Base-by-base conservation (phyloP, 2,329 filamentous ascomycete species). In the Fusarium sp. region DNA sequence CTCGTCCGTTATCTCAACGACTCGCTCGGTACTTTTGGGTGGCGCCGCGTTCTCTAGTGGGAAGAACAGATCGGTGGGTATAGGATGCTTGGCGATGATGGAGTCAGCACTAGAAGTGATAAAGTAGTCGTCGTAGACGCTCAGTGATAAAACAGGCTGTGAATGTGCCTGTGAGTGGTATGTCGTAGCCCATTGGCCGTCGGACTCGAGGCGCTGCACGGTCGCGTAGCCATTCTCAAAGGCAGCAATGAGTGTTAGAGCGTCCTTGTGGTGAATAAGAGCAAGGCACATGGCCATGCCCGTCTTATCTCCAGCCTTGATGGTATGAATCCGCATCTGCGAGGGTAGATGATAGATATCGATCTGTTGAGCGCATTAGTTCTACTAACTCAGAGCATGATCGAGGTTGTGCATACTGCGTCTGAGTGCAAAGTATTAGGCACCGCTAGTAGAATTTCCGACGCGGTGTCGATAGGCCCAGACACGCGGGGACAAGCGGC, bases 251-350 rank as follows among this genome's bases (percentile, higher is more conserved):
- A 97, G 79, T 6, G 87, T 84, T 1, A 94, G 76, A 15, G 74
- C 72, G 13, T 73, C 75, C 32, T 77, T 65, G 5, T 79, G 75
- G 57, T 83, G 77, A 54, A 90, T 81, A 4, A 94, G 74, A 9
- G 82, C 78, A 15, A 97, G 76, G 6, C 91, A 87, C 95, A 98
- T 98, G 35, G 92, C 87, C 93, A 98, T 98, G 51, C 91, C 92
- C 70, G 83, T 81, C 66, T 83, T 82, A 39, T 76, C 76, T 21
- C 76, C 74, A 29, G 81, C 71, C 39, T 79, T 79, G 58, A 87
- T 75, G 0, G 82, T 83, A 65, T 89, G 86, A 15, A 87, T 78
- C n/a, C 93, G 84, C 25, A 76, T 80, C 70, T 93, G 89, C 3
- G 85, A 86, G 0, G 95, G 94, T 1, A 98, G 80, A 36, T 90